Evolutionary conservation across 495 filamentous ascomycete genomes (phyloP).

Genomic region (Trichoderma orchidacearum): DNA sequence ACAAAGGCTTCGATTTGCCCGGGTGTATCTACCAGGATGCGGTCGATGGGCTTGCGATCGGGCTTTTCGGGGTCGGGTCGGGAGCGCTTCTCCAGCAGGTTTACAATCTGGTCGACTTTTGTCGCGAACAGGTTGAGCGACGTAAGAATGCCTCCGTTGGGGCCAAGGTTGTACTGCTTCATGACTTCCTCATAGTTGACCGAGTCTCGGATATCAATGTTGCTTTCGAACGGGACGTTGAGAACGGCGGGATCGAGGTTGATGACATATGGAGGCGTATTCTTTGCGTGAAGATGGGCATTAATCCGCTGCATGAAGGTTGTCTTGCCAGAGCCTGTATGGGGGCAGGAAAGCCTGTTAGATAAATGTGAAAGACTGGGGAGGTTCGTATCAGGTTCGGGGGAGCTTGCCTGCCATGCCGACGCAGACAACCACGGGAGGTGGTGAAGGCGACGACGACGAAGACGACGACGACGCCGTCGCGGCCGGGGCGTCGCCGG

Average conservation of each 20-base stretch:
- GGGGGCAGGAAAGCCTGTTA: background rate
- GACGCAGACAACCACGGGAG: slow-evolving; percentile 73
- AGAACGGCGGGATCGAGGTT: slow-evolving; percentile 95
- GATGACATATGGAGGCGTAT: slow-evolving; percentile 74
- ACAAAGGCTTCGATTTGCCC: slow-evolving; percentile 98
- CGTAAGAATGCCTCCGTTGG: slow-evolving; percentile 96
- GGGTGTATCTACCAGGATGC: slow-evolving; percentile 88
- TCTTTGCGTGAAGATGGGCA: slow-evolving; percentile 67
- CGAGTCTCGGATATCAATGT: slow-evolving; percentile 97
- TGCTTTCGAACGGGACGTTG: slow-evolving; percentile 90
- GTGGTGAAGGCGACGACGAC: no score
- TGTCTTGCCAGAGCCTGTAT: slow-evolving; percentile 75
- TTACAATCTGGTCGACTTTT: slow-evolving; percentile 89
- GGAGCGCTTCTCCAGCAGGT: slow-evolving; percentile 76
- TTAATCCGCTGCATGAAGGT: slow-evolving; percentile 98
- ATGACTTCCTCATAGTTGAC: slow-evolving; percentile 99
- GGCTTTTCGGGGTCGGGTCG: slow-evolving; percentile 48
- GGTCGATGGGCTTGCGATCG: slow-evolving; percentile 50
- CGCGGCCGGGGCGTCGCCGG: background rate
- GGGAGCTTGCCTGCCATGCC: slow-evolving; percentile 71
- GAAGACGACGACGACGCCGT: slow-evolving; percentile 1
- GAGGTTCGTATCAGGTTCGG: background rate
- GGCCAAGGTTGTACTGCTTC: slow-evolving; percentile 95
- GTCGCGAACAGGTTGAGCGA: slow-evolving; percentile 93
- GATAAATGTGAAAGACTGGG: background rate